These are phyloP conservation scores for Talaromyces islandicus DNA, from an alignment of 2,329 filamentous ascomycete species.

Conservation along the genomic window DNA sequence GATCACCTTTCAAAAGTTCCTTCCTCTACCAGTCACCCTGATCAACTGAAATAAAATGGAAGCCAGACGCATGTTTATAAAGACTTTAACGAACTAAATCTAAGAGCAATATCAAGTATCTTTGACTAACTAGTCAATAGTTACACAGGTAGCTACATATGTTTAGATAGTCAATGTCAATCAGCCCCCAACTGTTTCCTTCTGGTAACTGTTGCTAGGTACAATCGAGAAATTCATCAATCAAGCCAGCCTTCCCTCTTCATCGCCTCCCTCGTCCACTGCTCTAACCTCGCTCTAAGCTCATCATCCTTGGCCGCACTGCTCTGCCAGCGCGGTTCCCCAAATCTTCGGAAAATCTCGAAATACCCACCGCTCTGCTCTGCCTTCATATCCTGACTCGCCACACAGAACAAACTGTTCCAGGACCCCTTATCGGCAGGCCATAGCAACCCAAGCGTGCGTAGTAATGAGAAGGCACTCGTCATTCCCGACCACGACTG, in stretches of 20 bases:
- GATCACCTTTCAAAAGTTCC: no score
- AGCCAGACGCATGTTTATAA: no score
- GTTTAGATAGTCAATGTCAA: no score
- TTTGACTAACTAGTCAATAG: no score
- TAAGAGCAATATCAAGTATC: no score
- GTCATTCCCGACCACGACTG: constrained; percentile 10
- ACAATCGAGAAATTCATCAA: no score
- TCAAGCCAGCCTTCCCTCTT: constrained; percentile 2
- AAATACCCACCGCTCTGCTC: constrained; percentile 32
- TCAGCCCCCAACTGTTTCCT: no score
- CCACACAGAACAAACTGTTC: constrained; percentile 32
- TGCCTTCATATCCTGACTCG: constrained; percentile 31
- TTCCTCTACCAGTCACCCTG: no score
- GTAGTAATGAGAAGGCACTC: neutral
- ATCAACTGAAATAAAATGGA: no score
- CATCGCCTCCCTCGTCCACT: constrained; percentile 29
- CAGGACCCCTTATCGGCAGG: constrained; percentile 31
- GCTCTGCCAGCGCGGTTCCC: constrained; percentile 29
- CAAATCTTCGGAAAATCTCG: constrained; percentile 19
- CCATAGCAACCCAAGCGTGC: constrained; percentile 14
- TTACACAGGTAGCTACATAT: no score
- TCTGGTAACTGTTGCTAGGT: no score
- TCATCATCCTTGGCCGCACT: constrained; percentile 24
- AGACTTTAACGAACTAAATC: no score
- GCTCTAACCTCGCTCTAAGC: constrained; percentile 29